Evolutionary conservation across 192 early-diverging fungal genomes (phyloP).

Genomic region (Diversispora eburnea): DNA sequence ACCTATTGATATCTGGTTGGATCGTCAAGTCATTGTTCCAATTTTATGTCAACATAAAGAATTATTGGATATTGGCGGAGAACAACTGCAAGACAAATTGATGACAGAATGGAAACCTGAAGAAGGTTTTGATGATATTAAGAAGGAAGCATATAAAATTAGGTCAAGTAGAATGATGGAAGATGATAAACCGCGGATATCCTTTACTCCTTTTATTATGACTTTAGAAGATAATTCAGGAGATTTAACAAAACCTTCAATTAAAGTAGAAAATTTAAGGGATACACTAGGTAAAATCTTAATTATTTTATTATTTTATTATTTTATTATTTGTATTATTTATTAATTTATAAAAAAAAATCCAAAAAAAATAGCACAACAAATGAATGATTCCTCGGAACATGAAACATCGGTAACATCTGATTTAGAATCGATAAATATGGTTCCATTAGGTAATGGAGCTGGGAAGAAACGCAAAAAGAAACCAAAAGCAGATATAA

Average conservation of each 20-base stretch:
- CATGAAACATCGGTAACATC: slow-evolving; percentile 23
- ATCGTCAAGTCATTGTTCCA: slow-evolving; percentile 19
- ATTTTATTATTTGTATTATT: background rate
- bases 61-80: background rate
- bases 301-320: background rate
- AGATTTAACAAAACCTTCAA: slow-evolving; percentile 8
- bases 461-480: slow-evolving; percentile 2
- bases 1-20: slow-evolving; percentile 27
- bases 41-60: slow-evolving; percentile 18
- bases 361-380: background rate
- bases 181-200: background rate
- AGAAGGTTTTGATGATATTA: slow-evolving; percentile 22
- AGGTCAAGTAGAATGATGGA: slow-evolving; percentile 6
- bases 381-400: slow-evolving; percentile 20
- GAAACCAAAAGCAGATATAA: background rate
- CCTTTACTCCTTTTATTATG: slow-evolving; percentile 1
- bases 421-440: slow-evolving; percentile 11
- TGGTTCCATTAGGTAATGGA: background rate
- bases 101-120: slow-evolving; percentile 27
- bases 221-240: slow-evolving; percentile 22
- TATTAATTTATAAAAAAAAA: background rate
- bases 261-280: slow-evolving; percentile 8
- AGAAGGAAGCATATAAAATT: slow-evolving; percentile 2
- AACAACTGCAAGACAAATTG: slow-evolving; percentile 14
- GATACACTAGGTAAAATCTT: slow-evolving; percentile 13